Evolutionary conservation across 371 early-diverging fungal species (phyloP).

Genomic region (Circinella umbellata): DNA sequence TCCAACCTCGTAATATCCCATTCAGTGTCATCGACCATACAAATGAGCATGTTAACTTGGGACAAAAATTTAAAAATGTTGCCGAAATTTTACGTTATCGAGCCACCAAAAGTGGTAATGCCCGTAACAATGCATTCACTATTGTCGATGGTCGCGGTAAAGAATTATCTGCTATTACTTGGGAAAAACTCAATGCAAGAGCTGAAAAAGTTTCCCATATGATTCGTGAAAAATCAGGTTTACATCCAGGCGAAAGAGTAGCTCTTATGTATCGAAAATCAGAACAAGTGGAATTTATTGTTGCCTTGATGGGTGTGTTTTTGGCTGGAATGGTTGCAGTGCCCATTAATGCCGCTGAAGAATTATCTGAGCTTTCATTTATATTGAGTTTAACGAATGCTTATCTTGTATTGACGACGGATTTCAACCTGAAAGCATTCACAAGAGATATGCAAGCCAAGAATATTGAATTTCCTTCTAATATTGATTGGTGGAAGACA

Average conservation of each 20-base stretch:
- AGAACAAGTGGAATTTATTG: slow-evolving; percentile 81
- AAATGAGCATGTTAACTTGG: slow-evolving; percentile 35
- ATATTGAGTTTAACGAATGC: slow-evolving; percentile 73
- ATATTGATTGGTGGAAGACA: slow-evolving; percentile 80
- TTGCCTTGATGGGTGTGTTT: slow-evolving; percentile 80
- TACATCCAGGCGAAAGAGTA: slow-evolving; percentile 69
- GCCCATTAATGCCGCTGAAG: slow-evolving; percentile 82
- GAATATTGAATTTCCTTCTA: slow-evolving; percentile 64
- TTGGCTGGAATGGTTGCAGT: slow-evolving; percentile 84
- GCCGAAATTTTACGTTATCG: slow-evolving; percentile 65
- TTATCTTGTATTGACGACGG: slow-evolving; percentile 79
- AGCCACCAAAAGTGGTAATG: slow-evolving; percentile 46
- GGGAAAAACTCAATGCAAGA: slow-evolving; percentile 73
- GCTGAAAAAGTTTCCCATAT: slow-evolving; percentile 74
- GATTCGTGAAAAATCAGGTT: slow-evolving; percentile 60
- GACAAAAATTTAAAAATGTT: slow-evolving; percentile 51
- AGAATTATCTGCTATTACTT: slow-evolving; percentile 67
- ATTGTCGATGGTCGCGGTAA: slow-evolving; percentile 79
- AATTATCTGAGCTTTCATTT: slow-evolving; percentile 76
- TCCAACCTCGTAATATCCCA: slow-evolving; percentile 38
- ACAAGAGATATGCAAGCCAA: slow-evolving; percentile 67
- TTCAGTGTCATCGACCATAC: slow-evolving; percentile 31
- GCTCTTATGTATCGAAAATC: slow-evolving; percentile 82
- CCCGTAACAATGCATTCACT: slow-evolving; percentile 62
- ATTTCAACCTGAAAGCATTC: slow-evolving; percentile 74